phyloP scores from a whole-genome alignment of 768 basidiomycete species.

The Rhizopogon vulgaris region DNA sequence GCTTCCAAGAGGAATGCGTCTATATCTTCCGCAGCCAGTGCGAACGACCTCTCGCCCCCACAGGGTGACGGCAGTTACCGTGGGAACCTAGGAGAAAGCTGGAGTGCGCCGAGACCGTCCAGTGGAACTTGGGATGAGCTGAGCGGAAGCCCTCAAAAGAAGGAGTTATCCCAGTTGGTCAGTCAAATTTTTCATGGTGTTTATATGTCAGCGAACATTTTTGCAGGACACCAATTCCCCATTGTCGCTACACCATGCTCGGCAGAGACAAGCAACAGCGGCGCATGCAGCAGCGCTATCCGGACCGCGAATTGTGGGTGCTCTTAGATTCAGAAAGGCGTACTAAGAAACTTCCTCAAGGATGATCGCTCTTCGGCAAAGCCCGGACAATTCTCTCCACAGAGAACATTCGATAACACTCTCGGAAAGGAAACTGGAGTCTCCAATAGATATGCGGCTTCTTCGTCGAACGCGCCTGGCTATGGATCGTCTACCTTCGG shows the following conservation, averaged over 20 bases:
- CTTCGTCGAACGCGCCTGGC: conserved; percentile 35
- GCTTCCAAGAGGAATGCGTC: conserved; percentile 55
- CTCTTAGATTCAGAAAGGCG: conserved; percentile 5
- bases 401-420: conserved; percentile 40
- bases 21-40: conserved; percentile 51
- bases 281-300: conserved; percentile 33
- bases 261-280: conserved; percentile 39
- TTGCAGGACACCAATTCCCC: conserved; percentile 36
- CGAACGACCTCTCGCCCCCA: conserved; percentile 40
- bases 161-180: conserved; percentile 45
- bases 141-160: conserved; percentile 41
- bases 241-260: conserved; percentile 39
- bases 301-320: conserved; percentile 34
- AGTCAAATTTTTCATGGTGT: conserved; percentile 15
- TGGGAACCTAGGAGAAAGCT: conserved; percentile 41
- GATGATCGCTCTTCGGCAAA: conserved; percentile 44
- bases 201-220: conserved; percentile 10
- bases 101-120: conserved; percentile 44
- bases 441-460: conserved; percentile 37
- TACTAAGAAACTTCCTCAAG: conserved; percentile 25
- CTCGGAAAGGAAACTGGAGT: conserved; percentile 34
- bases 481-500: conserved; percentile 27
- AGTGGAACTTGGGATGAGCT: conserved; percentile 60
- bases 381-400: conserved; percentile 47
- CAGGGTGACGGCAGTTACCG: conserved; percentile 44